phyloP scores from a whole-genome alignment of 2,329 filamentous ascomycete species.

The Penicillium paneum region DNA sequence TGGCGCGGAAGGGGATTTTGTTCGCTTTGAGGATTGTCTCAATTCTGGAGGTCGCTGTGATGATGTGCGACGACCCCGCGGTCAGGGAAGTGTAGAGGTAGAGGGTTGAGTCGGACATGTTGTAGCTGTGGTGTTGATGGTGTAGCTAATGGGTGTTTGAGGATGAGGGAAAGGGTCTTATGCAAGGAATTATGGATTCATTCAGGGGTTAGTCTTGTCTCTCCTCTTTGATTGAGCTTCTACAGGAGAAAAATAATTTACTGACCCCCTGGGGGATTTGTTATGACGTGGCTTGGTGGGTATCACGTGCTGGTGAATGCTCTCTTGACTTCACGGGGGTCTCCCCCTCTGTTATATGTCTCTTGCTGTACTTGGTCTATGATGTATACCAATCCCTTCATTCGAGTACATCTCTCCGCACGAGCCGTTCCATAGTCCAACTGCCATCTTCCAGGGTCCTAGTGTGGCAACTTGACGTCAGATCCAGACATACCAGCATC shows the following conservation, averaged over 20 bases:
- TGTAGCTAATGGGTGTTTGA: background rate
- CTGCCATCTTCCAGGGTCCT: background rate
- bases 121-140: slow-evolving; percentile 4
- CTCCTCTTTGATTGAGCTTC: background rate
- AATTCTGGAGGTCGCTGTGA: slow-evolving; percentile 90
- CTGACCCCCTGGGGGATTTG: background rate
- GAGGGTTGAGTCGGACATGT: slow-evolving; percentile 59
- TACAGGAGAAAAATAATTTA: background rate
- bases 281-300: slow-evolving; percentile 1
- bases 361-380: background rate
- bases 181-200: background rate
- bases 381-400: background rate
- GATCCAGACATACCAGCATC: background rate
- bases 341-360: background rate
- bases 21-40: slow-evolving; percentile 96
- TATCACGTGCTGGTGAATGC: background rate
- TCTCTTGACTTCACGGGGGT: background rate
- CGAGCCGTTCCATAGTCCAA: slow-evolving; percentile 2
- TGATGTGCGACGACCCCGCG: slow-evolving; percentile 90
- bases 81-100: slow-evolving; percentile 97
- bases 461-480: slow-evolving; percentile 27
- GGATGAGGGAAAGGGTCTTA: background rate
- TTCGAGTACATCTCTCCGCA: slow-evolving; percentile 7
- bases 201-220: background rate
- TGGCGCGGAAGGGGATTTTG: slow-evolving; percentile 85